Percentiles rank a stretch among this genome's conserved stretches.
phyloP scores from a whole-genome alignment of 805 yeast species.

The Hanseniaspora lachancei region DNA sequence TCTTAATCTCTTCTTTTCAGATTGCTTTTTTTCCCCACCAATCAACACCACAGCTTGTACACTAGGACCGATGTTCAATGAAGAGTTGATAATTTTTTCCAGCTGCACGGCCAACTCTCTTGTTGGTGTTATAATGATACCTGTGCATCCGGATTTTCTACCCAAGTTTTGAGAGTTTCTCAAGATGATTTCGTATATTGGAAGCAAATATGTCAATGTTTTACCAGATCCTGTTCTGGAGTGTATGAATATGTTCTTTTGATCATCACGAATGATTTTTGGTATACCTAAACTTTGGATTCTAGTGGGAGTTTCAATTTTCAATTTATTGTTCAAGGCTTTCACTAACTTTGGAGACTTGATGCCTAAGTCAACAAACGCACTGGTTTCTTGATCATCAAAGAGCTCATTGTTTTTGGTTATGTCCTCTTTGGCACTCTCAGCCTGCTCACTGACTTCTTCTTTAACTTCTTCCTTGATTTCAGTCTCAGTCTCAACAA shows the following conservation, averaged over 20 bases:
- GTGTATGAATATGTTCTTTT: constrained; percentile 64
- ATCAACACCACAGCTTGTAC: constrained; percentile 75
- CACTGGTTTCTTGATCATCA: constrained; percentile 68
- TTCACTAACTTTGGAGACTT: constrained; percentile 34
- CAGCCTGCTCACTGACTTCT: constrained; percentile 76
- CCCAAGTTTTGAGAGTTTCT: constrained; percentile 30
- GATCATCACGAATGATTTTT: constrained; percentile 29
- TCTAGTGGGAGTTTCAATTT: constrained; percentile 59
- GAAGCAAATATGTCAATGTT: constrained; percentile 75
- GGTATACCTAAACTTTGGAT: constrained; percentile 80
- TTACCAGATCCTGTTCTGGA: constrained; percentile 99
- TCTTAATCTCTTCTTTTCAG: constrained; percentile 89
- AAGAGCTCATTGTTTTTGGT: constrained; percentile 48
- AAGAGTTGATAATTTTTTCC: constrained; percentile 36
- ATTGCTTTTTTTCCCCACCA: constrained; percentile 96
- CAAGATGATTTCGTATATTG: constrained; percentile 65
- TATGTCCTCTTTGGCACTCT: constrained; percentile 33
- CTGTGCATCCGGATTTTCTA: constrained; percentile 65
- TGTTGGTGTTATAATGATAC: constrained; percentile 81
- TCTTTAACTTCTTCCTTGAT: constrained; percentile 28
- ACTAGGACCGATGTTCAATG: constrained; percentile 43
- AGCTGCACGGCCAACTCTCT: constrained; percentile 90
- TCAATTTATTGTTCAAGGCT: constrained; percentile 45
- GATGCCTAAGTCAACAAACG: constrained; percentile 63
- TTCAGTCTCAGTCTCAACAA: constrained; percentile 25